Evolutionary conservation across 192 early-diverging fungal genomes (phyloP).

Genomic region (Spizellomyces sp.): DNA sequence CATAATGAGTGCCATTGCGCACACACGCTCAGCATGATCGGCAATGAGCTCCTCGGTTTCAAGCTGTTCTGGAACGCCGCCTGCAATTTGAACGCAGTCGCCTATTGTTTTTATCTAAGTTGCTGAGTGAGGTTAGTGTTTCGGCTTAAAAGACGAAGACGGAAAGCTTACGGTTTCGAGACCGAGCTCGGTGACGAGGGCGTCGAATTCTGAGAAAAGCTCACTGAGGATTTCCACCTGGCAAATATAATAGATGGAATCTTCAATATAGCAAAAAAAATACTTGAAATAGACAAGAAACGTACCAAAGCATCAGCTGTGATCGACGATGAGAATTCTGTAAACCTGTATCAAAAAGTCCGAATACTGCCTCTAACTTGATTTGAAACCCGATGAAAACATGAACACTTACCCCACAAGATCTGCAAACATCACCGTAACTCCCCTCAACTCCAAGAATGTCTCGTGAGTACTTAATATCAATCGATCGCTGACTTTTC

Average conservation of each 20-base stretch:
- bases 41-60: conserved; percentile 18
- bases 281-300: not conserved
- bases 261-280: not conserved
- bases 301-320: conserved; percentile 31
- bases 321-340: conserved; percentile 31
- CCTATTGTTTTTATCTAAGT: conserved; percentile 43
- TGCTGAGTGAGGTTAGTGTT: not conserved
- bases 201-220: conserved; percentile 38
- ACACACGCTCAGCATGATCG: conserved; percentile 24
- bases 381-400: not conserved
- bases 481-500: conserved; percentile 21
- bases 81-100: conserved; percentile 39
- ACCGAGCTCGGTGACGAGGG: conserved; percentile 29
- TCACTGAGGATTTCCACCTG: conserved; percentile 37
- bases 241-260: not conserved
- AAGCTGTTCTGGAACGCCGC: conserved; percentile 40
- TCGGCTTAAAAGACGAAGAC: not conserved
- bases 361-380: not conserved
- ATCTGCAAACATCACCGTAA: conserved; percentile 45
- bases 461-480: conserved; percentile 27
- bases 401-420: conserved; percentile 32
- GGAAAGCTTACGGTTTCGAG: conserved; percentile 32
- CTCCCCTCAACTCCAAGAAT: conserved; percentile 34
- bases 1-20: conserved; percentile 31
- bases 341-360: conserved; percentile 15